These are phyloP conservation scores for Pulveroboletus sp. DNA, from an alignment of 768 basidiomycete species.

Conservation along the genomic window DNA sequence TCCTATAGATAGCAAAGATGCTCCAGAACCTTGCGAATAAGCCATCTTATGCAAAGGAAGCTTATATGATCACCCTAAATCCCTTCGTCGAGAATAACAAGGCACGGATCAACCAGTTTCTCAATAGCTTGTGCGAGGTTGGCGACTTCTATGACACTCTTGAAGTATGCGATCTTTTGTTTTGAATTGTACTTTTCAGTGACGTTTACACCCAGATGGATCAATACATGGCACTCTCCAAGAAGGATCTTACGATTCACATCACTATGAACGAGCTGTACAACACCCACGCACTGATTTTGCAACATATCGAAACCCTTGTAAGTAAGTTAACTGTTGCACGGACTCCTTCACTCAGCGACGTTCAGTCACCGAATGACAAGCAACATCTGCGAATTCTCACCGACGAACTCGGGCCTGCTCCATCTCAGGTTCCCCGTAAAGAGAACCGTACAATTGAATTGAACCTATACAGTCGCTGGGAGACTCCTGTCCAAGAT, in stretches of 20 bases:
- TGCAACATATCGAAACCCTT: conserved; percentile 91
- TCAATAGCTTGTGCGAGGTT: conserved; percentile 96
- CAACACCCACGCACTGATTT: conserved; percentile 93
- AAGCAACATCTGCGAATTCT: conserved; percentile 96
- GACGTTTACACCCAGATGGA: conserved; percentile 69
- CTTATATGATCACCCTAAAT: conserved; percentile 97
- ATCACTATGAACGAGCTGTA: conserved; percentile 99
- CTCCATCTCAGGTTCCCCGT: conserved; percentile 92
- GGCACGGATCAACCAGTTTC: conserved; percentile 92
- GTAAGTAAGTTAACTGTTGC: conserved; percentile 44
- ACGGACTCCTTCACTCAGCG: background rate
- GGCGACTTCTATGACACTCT: conserved; percentile 99
- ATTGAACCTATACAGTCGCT: conserved; percentile 88
- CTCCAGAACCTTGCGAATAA: conserved; percentile 98
- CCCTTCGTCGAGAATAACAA: conserved; percentile 99
- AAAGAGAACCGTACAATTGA: conserved; percentile 97
- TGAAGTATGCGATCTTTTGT: conserved; percentile 55
- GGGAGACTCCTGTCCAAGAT: conserved; percentile 99
- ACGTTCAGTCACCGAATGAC: conserved; percentile 84
- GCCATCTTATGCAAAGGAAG: conserved; percentile 95
- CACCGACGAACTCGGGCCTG: conserved; percentile 91
- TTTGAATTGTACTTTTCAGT: background rate
- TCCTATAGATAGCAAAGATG: conserved; percentile 93
- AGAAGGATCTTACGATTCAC: conserved; percentile 97
- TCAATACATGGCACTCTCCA: conserved; percentile 99